A percentile compares a stretch with the other conserved stretches of the same genome.
These are phyloP conservation scores for Saccharomycopsis synnaedendra DNA, from an alignment of 805 yeast species.

Conservation along the genomic window DNA sequence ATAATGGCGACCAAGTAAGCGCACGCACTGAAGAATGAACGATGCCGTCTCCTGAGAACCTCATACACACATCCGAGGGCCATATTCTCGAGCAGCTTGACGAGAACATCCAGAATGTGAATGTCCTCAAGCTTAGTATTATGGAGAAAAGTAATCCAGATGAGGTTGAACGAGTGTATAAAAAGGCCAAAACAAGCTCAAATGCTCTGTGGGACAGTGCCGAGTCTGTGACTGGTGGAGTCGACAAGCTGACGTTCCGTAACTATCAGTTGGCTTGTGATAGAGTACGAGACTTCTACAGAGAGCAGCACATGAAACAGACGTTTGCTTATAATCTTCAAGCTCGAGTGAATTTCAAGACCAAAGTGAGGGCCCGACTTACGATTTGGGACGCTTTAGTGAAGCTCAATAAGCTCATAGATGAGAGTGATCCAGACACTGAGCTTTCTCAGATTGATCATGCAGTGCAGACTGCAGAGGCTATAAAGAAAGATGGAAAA, in stretches of 20 bases:
- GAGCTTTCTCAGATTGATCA: slow-evolving; percentile 67
- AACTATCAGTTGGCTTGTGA: slow-evolving; percentile 62
- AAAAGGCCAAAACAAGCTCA: not conserved
- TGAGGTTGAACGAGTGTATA: not conserved
- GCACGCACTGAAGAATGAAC: no score
- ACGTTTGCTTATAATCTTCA: slow-evolving; percentile 65
- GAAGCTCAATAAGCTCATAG: slow-evolving; percentile 48
- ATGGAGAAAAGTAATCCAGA: slow-evolving; percentile 1
- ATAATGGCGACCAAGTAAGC: no score
- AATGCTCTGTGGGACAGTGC: not conserved
- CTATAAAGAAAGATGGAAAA: slow-evolving; percentile 52
- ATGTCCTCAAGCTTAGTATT: slow-evolving; percentile 24
- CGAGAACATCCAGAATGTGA: slow-evolving; percentile 32
- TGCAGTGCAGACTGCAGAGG: slow-evolving; percentile 68
- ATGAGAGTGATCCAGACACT: slow-evolving; percentile 68
- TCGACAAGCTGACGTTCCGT: slow-evolving; percentile 34
- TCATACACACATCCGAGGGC: slow-evolving; percentile 13
- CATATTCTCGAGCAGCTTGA: slow-evolving; percentile 20
- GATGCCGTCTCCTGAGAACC: not conserved
- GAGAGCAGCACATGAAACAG: slow-evolving; percentile 58
- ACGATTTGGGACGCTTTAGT: slow-evolving; percentile 63
- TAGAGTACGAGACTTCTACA: slow-evolving; percentile 53
- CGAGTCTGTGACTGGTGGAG: slow-evolving; percentile 17
- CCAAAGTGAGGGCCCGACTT: slow-evolving; percentile 56
- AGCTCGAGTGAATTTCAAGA: slow-evolving; percentile 60